Evolutionary conservation across 2,329 filamentous ascomycete species (phyloP), one percentile per base, ranked within the genome.

Genomic region (Ophiostoma sp.): DNA sequence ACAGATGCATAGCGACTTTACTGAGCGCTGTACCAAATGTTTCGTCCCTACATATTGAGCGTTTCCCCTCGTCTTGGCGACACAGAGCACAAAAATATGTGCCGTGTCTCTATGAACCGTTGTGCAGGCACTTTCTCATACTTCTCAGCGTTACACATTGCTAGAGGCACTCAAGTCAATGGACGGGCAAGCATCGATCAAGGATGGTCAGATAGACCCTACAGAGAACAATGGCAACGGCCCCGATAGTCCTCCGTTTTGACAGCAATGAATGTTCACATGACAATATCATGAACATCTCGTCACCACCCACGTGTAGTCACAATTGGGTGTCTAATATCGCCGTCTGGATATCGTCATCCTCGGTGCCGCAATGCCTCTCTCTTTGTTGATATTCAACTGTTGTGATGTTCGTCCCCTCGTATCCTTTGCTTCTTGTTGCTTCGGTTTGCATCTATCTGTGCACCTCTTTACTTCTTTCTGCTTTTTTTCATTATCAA

Each of bases 31-130:
- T 22, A 17, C 31, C 66, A 55, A 55, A 39, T 55, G 48, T 42
- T 55, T 69, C 66, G 25, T 69, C 66, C 28, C 45, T 52, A 69
- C 66, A 52, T 52, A 48, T 31, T 45, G 3, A 6, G 9, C 22
- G 36, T 45, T 66, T 68, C 17, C 63, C 42, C 63, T 48, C 42
- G 22, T 68, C 63, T 68, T 68, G 39, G 63, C 25, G 7, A 50
- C 12, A 3, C 28, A 17, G 42, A 12, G 7, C 22, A 1, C 1
- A 28, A 68, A 8, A 42, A 42, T 17, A 6, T 45, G 61, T 66
- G 59, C 36, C 59, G 36, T 64, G 33, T 25, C 33, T 22, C 12
- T 25, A 11, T 6, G n/a, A 52, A 52, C 9, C 8, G 19, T n/a
- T 63, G 7, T 11, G 17, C 31, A 22, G 11, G 25, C 22, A 15